Conservation (phyloP, 2,329 filamentous ascomycete genomes). For the Colletotrichum scovillei region DNA sequence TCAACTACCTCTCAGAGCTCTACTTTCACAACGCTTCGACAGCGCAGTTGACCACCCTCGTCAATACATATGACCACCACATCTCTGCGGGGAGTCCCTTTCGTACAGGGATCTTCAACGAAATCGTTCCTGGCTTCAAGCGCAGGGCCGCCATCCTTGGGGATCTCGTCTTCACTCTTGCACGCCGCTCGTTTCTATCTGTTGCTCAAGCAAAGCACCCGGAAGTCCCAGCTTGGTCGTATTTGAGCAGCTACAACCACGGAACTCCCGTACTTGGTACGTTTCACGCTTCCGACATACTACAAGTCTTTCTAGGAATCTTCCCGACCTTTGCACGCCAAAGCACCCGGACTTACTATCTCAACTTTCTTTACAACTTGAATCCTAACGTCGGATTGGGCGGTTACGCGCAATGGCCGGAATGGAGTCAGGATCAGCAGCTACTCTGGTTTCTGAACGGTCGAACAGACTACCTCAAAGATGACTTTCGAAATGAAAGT, state of each 20-base stretch:
- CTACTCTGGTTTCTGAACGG: conserved; percentile 60
- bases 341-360: conserved; percentile 76
- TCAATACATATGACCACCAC: conserved; percentile 71
- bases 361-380: conserved; percentile 76
- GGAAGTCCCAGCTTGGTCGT: conserved; percentile 76
- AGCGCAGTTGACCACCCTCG: conserved; percentile 63
- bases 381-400: conserved; percentile 72
- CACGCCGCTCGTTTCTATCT: conserved; percentile 73
- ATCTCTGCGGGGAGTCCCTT: conserved; percentile 75
- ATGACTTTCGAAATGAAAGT: conserved; percentile 50
- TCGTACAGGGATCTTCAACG: conserved; percentile 75
- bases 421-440: conserved; percentile 56
- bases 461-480: conserved; percentile 45
- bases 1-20: conserved; percentile 68
- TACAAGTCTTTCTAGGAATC: conserved; percentile 76
- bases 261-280: conserved; percentile 80
- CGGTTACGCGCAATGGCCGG: conserved; percentile 53
- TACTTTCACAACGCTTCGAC: conserved; percentile 70
- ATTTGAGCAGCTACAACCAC: conserved; percentile 78
- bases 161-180: conserved; percentile 80
- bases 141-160: conserved; percentile 80
- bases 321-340: conserved; percentile 70
- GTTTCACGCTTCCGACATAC: conserved; percentile 77
- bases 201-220: conserved; percentile 59
- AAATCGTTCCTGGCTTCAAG: conserved; percentile 82